Evolutionary conservation across 176 grass and related monocot species (phyloP), one percentile per base, ranked within the genome.

Genomic region (Tillandsia fasciculata): DNA sequence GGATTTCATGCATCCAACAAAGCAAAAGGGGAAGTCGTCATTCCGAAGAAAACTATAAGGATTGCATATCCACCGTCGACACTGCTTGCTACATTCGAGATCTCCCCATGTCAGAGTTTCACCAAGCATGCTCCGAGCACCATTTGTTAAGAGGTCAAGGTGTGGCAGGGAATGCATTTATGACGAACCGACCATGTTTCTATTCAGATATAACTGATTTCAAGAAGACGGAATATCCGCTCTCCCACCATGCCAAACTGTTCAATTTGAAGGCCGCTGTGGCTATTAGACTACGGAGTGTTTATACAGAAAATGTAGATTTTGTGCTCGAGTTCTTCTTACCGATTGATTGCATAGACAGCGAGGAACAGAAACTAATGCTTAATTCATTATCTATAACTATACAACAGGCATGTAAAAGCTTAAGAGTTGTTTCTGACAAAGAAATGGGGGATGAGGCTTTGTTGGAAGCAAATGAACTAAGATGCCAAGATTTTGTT

Each of bases 271-370:
- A 48, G 64, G 90, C 82, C 12, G 90, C 82, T 26, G 95, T 99
- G 26, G 95, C 95, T 61, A 87, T 99, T 67, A 73, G 78, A 20
- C 59, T 99, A 26, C 52, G 82, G 70, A 87, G 87, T 67, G 65
- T 76, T 53, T 70, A 26, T 72, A 86, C 90, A 51, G 90, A 70
- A 64, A 71, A 27, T 48, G 75, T 78, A 48, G 87, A 99, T 77
- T 90, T 90, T 66, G 90, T 99, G 26, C 65, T 99, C 58, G 95
- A 99, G 72, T 99, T 99, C 52, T 99, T 99, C 80, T 68, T 99
- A 75, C 95, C 90, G 49, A 29, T 69, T 14, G 66, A 86, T 72
- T 91, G 90, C 73, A 54, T 66, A 77, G 51, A 84, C 1, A 63
- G 26, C 9, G 87, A 86, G 70, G 66, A 83, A 29, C 95, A 94